phyloP scores from a whole-genome alignment of 805 yeast genomes.

The Hanseniaspora jakobsenii region DNA sequence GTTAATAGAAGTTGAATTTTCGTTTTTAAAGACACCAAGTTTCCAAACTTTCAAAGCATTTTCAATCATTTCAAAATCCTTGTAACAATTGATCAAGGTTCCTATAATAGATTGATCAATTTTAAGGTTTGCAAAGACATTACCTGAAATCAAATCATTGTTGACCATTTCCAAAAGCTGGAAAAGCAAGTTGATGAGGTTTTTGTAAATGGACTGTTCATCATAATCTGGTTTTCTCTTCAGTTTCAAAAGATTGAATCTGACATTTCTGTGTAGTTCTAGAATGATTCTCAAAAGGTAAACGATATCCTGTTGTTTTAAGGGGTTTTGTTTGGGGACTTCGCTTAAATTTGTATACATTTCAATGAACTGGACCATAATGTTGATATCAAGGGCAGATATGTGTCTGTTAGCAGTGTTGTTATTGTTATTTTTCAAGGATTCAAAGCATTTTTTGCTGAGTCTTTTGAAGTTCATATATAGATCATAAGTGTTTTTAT shows the following conservation, averaged over 20 bases:
- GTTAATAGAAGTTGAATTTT: too few species aligned
- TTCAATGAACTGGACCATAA: constrained; percentile 13
- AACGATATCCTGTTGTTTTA: constrained; percentile 13
- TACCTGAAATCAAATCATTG: constrained; percentile 32
- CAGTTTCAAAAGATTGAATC: constrained; percentile 38
- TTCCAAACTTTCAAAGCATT: constrained; percentile 67
- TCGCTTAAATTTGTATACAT: constrained; percentile 7
- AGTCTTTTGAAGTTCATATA: constrained; percentile 8
- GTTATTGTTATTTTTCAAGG: constrained; percentile 11
- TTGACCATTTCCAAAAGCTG: constrained; percentile 42
- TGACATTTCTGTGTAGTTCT: constrained; percentile 14
- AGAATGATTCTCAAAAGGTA: constrained; percentile 11
- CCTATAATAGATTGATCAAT: constrained; percentile 45
- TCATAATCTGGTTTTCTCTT: constrained; percentile 51
- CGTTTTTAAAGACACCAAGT: constrained; percentile 38
- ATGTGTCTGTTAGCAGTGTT: constrained; percentile 9
- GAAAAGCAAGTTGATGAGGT: constrained; percentile 40
- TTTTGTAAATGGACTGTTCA: constrained; percentile 43
- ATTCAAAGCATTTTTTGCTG: constrained; percentile 13
- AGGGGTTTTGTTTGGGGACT: constrained; percentile 1
- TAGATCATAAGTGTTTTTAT: background rate
- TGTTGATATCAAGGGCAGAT: constrained; percentile 12
- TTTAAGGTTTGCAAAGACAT: constrained; percentile 20
- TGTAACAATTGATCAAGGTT: constrained; percentile 45
- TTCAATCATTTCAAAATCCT: constrained; percentile 46